Evolutionary conservation across 768 basidiomycete genomes (phyloP).

Genomic region (Rhizopogon vulgaris): DNA sequence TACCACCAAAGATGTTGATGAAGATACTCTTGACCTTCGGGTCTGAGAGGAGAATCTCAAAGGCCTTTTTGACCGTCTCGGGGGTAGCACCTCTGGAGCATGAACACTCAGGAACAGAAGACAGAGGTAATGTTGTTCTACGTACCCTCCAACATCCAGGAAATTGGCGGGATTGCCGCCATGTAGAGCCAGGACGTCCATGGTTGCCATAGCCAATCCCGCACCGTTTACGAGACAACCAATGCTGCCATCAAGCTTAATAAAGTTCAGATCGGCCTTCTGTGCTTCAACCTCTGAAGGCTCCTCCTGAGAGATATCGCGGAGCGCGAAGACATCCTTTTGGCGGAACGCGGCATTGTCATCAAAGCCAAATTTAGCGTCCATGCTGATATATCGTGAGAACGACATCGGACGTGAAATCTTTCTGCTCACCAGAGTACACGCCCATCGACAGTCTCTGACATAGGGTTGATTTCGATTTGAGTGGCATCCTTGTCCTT

Average conservation of each 20-base stretch:
- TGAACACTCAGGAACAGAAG: not conserved
- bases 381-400: constrained; percentile 64
- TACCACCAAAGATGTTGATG: constrained; percentile 97
- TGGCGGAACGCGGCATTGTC: constrained; percentile 99
- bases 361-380: constrained; percentile 99
- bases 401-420: not conserved
- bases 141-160: constrained; percentile 93
- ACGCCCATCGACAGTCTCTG: constrained; percentile 82
- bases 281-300: constrained; percentile 97
- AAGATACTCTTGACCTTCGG: constrained; percentile 96
- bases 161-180: constrained; percentile 98
- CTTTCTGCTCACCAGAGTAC: constrained; percentile 81
- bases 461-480: constrained; percentile 98
- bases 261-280: constrained; percentile 94
- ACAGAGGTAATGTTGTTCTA: not conserved
- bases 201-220: constrained; percentile 98
- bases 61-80: constrained; percentile 99
- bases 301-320: constrained; percentile 94
- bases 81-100: constrained; percentile 85
- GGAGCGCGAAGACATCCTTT: constrained; percentile 77
- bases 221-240: constrained; percentile 99
- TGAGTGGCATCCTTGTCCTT: constrained; percentile 99
- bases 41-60: constrained; percentile 88
- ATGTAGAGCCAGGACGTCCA: constrained; percentile 97
- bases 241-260: constrained; percentile 96